phyloP scores from a whole-genome alignment of 257 asterid genomes.

The Solanum neorickii region DNA sequence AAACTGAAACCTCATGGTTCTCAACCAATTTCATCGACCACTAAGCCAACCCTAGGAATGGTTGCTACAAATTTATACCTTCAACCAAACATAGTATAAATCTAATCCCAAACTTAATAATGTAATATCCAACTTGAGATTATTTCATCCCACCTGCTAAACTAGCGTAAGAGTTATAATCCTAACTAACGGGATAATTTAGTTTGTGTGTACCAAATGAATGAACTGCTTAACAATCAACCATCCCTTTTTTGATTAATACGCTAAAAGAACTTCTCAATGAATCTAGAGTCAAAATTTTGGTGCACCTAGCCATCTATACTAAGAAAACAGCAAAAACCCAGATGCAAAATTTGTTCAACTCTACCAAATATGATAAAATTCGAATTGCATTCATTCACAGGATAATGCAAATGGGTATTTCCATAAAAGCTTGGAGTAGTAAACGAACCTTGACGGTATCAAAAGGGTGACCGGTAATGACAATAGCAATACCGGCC shows the following conservation, averaged over 20 bases:
- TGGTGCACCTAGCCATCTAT: not conserved
- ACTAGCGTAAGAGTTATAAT: not conserved
- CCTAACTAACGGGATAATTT: not conserved
- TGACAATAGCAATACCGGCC: slow-evolving; percentile 88
- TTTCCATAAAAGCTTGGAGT: not conserved
- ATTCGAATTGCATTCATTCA: not conserved
- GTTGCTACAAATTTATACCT: not conserved
- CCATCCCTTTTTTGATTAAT: not conserved
- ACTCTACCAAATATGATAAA: not conserved
- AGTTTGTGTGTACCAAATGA: not conserved
- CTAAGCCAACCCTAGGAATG: not conserved
- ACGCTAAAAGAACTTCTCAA: not conserved
- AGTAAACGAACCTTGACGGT: slow-evolving; percentile 59
- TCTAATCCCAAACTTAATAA: not conserved
- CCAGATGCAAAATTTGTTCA: not conserved
- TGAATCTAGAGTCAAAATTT: not conserved
- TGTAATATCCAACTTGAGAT: not conserved
- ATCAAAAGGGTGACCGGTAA: slow-evolving; percentile 95
- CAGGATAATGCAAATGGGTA: not conserved
- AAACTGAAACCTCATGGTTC: not conserved
- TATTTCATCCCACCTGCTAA: not conserved
- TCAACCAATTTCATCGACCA: not conserved
- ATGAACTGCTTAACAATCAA: not conserved
- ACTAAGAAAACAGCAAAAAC: not conserved
- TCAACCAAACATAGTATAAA: not conserved